Evolutionary conservation across 2,329 filamentous ascomycete genomes (phyloP), one percentile per base, ranked within the genome.

Genomic region (Aspergillus piperis): DNA sequence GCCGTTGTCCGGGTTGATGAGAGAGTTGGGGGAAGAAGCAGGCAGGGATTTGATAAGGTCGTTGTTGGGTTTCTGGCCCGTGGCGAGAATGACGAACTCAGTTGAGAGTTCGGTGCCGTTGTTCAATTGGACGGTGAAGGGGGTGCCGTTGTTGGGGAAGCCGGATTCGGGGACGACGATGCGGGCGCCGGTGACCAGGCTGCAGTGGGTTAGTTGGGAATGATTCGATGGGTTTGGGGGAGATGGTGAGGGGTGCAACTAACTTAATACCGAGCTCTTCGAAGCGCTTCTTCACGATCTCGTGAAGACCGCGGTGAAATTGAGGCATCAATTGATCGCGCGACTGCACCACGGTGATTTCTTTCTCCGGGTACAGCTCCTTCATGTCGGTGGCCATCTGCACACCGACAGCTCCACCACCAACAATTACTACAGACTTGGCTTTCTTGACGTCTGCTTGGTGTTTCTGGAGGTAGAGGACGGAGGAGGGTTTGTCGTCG

Each of bases 381-480:
- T 81, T 83, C 57, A 82, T 71, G 60, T 84, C 82, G 0, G 79
- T 76, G 0, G 81, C 81, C 69, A 83, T 77, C 65, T 84, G 79
- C 2, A 83, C 78, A 0, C 82, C 81, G 0, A 83, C 81, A 1
- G 82, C 81, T 1, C 82, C 81, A 3, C 80, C 81, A 2, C 82
- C 82, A 2, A 75, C 73, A n/a, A 78, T 72, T 7, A 75, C 27
- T 53, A 75, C 73, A 0, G 72, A 74, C 30, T 68, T 66, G 11
- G 71, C 64, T 13, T 54, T 56, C 52, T 73, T 71, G 3, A 74
- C 64, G 30, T 68, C 67, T 1, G 63, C 64, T 53, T 76, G 73
- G 62, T 76, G 73, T 5, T 63, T 69, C 27, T 71, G 71, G 3
- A 76, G 64, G 55, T 75, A 76, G 5, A 68, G 53, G 6, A 75